Base-by-base conservation (phyloP, 768 basidiomycete species). In the Xanthoconium stramineum region DNA sequence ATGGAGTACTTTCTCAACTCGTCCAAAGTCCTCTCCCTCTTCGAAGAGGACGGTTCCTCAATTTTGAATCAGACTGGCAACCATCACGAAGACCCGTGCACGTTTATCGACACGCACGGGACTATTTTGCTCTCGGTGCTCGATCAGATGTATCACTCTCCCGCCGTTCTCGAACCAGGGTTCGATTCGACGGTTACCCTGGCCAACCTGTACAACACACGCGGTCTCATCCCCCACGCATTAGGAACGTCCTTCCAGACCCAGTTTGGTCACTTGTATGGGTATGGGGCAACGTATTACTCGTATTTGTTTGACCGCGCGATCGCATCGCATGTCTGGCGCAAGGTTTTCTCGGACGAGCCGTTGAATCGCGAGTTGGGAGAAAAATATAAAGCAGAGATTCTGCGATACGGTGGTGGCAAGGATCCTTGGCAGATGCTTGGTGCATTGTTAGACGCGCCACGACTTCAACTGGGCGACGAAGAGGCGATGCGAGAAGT, bases 1-100 rank as follows among this genome's bases (percentile, higher is more conserved):
- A 98, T 98, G 97, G 97, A 99, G 69, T 93, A 94, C 67, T 98
- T 99, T 77, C 82, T 96, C 40, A 88, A 82, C 40, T 96, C 95
- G 0, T 83, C 91, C 0, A 72, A 75, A 14, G 92, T 98, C 30
- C 82, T 98, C 24, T 84, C 88, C 6, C 82, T 96, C 17, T 91
- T 94, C 65, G 80, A 84, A 59, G 65, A 74, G 8, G 74, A 83
- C n/a, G 76, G 75, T 17, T 77, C 78, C 13, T 75, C 78, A 5
- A 64, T 74, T 0, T 47, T 73, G 6, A 76, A 75, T 4, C 81
- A 83, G 59, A 75, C 75, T 0, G 82, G 82, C n/a, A 83, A 86
- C 59, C 82, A 85, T 62, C 85, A 89, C 61, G 79, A 81, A 54
- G 89, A 91, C 60, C 88, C 89, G 0, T 91, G 89, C 56, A 80